Evolutionary conservation across 495 filamentous ascomycete species (phyloP), one percentile per base, ranked within the genome.

Genomic region (Letharia lupina): DNA sequence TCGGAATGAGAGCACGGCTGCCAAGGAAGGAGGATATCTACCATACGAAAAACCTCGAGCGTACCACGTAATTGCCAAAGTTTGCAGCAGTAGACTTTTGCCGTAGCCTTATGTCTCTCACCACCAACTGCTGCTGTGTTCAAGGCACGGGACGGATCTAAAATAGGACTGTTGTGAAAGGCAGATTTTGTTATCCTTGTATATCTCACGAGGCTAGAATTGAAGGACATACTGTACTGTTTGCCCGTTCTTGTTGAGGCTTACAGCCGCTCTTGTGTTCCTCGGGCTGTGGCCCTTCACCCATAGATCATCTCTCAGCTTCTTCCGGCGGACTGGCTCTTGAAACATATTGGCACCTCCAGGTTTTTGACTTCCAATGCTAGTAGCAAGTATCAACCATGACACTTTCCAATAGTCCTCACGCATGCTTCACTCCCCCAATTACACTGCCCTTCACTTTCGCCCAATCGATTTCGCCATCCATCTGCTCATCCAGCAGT

Each of bases 361-460:
- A 57, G 11, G 40, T 28, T 48, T 12, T 40, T 5, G 41, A 28
- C 16, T 31, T 65, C 41, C 33, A n/a, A 54, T 66, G 18, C 54
- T 20, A 20, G 20, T 33, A 58, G 11, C 31, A 13, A 39, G 5
- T 39, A 35, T 10, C 6, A n/a, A 59, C 35, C 11, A 47, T 16
- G 18, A 60, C 18, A 48, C 12, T 35, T 31, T 50, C 39, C n/a
- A 54, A 23, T 3, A 18, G n/a, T 18, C 10, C 23, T 87, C 78
- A 89, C 69, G 79, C 76, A 76, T 89, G 91, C 73, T 94, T 96
- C 70, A 92, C 91, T 42, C 84, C 85, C 61, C 89, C 88, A 70
- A 98, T 88, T 48, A 89, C 88, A 62, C 87, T 86, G 8, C 93
- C 94, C 74, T 87, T 87, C 28, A 98, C 95, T 75, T 91, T 86